Evolutionary conservation across 1,139 yeast genomes (phyloP), one percentile per base, ranked within the genome.

Genomic region (Nakaseomyces bracarensis): DNA sequence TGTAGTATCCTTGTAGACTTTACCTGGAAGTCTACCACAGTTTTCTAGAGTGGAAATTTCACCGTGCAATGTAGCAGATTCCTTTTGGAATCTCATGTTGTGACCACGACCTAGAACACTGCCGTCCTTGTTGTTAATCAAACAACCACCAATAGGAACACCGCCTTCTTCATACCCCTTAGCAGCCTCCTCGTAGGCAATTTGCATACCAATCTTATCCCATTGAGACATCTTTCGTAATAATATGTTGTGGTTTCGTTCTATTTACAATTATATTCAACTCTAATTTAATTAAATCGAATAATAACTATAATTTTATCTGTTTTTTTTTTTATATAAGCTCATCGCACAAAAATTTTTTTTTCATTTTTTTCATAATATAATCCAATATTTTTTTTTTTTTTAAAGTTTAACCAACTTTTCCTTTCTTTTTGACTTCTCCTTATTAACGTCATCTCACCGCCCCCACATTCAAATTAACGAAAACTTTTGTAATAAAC

Each of bases 11-110:
- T 72, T 83, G 70, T 82, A 82, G 20, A 71, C 71, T 28, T 68
- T 67, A 4, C 85, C 89, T 16, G 75, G 74, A 43, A 89, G 70
- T 55, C 96, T 75, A 11, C 97, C 97, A 15, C 95, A 93, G 51
- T 83, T 79, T 59, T 87, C 96, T 47, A 89, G 70, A 8, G 95
- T 80, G 10, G 89, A 75, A 57, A 84, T 89, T 60, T 89, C 97
- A 19, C 95, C 97, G 56, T 89, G 97, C 46, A 89, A 69, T 18
- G 81, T 85, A 15, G 96, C 79, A 10, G 87, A 79, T 13, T 68
- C 64, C 58, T 82, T 82, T 65, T 89, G 97, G 50, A 87, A 73
- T 54, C 97, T 74, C 78, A 77, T 72, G 64, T 89, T 89, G 64
- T 85, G 96, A 20, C 97, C 97, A 39, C 78, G 69, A 23, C 96